Percentiles rank a stretch among this genome's conserved stretches.
phyloP scores from a whole-genome alignment of 2,329 filamentous ascomycete genomes.

The Zopfia rhizophila region DNA sequence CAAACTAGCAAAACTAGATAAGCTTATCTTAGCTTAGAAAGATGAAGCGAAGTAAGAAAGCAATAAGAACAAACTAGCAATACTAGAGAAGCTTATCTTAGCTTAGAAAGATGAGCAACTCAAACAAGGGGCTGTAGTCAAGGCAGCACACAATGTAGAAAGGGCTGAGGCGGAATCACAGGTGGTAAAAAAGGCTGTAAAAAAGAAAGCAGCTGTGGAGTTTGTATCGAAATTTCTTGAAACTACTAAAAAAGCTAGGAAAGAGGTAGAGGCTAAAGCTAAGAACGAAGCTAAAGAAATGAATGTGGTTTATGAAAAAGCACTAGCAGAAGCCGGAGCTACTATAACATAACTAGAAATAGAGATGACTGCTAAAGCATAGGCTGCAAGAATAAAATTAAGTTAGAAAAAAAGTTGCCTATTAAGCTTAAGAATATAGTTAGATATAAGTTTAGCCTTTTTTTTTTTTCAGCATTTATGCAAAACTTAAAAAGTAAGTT shows the following conservation, averaged over 20 bases:
- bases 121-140: slow-evolving; percentile 38
- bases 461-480: slow-evolving; percentile 89
- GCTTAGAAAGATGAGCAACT: slow-evolving; percentile 50
- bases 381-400: slow-evolving; percentile 47
- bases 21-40: slow-evolving; percentile 51
- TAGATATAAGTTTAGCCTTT: slow-evolving; percentile 92
- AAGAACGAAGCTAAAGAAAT: slow-evolving; percentile 41
- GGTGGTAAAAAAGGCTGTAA: slow-evolving; percentile 60
- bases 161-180: slow-evolving; percentile 60
- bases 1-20: slow-evolving; percentile 38
- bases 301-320: slow-evolving; percentile 61
- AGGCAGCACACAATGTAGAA: slow-evolving; percentile 36
- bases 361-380: slow-evolving; percentile 59
- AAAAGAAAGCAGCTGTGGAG: slow-evolving; percentile 48
- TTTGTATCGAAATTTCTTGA: slow-evolving; percentile 34
- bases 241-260: slow-evolving; percentile 42
- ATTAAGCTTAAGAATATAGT: slow-evolving; percentile 94
- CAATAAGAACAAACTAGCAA: slow-evolving; percentile 29
- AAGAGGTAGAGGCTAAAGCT: slow-evolving; percentile 42
- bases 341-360: slow-evolving; percentile 58
- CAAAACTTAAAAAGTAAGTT: slow-evolving; percentile 83
- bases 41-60: too few relatives aligned
- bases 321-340: slow-evolving; percentile 57
- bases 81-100: slow-evolving; percentile 48
- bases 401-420: slow-evolving; percentile 71